Conservation (phyloP, 2,329 filamentous ascomycete genomes). For the Trichoderma sp. region DNA sequence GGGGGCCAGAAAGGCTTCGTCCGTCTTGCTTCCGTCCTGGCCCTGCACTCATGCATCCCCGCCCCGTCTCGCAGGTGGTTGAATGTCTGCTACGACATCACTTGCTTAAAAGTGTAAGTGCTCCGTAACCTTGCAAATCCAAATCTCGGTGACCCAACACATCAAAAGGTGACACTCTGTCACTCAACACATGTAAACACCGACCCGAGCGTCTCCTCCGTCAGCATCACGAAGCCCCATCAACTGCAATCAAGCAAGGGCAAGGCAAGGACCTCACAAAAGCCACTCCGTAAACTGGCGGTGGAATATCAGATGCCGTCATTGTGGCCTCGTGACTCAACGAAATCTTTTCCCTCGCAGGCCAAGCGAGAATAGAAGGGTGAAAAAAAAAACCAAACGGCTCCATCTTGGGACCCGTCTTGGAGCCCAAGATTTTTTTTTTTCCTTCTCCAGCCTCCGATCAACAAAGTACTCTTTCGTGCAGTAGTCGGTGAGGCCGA, state of each 20-base stretch:
- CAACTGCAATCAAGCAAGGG: background rate
- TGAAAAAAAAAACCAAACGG: background rate
- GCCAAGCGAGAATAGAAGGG: background rate
- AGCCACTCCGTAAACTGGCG: constrained; percentile 7
- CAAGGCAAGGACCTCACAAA: constrained; percentile 6
- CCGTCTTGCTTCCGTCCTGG: background rate
- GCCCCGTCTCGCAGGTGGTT: background rate
- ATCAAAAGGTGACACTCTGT: constrained; percentile 9
- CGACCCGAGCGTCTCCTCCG: constrained; percentile 1
- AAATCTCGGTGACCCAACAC: constrained; percentile 9
- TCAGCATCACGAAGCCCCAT: constrained; percentile 11
- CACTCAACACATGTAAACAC: constrained; percentile 8
- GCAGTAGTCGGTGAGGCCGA: constrained; percentile 21
- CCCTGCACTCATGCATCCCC: constrained; percentile 10
- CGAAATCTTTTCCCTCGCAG: constrained; percentile 10
- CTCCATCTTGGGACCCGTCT: constrained; percentile 20
- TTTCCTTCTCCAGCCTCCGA: background rate
- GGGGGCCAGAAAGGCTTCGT: background rate
- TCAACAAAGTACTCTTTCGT: background rate
- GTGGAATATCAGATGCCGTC: constrained; percentile 22
- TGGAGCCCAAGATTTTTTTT: constrained; percentile 1
- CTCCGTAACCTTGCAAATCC: background rate
- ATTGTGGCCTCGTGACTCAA: constrained; percentile 22
- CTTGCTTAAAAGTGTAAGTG: constrained; percentile 9
- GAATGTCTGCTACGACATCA: background rate